A percentile compares a stretch with the other conserved stretches of the same genome.
phyloP scores from a whole-genome alignment of 73 alveolate genomes.

The Paramecium sonneborni region DNA sequence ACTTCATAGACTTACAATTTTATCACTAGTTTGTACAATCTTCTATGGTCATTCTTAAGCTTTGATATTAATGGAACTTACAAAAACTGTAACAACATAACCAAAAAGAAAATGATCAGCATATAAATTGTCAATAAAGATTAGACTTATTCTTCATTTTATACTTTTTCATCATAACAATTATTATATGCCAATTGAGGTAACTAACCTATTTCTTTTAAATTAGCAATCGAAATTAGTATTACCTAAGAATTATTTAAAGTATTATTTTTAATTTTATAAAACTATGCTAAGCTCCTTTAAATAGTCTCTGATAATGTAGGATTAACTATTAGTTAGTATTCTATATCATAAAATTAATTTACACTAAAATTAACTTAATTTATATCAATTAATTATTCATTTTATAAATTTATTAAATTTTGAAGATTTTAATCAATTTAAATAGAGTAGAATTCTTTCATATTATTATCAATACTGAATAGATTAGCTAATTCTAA shows the following conservation, averaged over 20 bases:
- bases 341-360: not conserved
- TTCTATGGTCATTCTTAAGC: not conserved
- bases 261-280: not conserved
- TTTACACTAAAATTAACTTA: conserved; percentile 4
- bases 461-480: not conserved
- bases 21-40: not conserved
- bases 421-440: not conserved
- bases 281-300: not conserved
- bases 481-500: not conserved
- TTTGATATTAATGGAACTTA: conserved; percentile 24
- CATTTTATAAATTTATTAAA: not conserved
- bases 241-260: not conserved
- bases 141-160: not conserved
- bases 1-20: not conserved
- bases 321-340: not conserved
- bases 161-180: not conserved
- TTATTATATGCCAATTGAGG: conserved; percentile 7
- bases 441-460: not conserved
- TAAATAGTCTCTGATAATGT: not conserved
- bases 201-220: conserved; percentile 15
- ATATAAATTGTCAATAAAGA: not conserved
- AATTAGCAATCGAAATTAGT: not conserved
- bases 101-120: not conserved
- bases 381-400: not conserved
- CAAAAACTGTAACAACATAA: not conserved